Conservation (phyloP, 2,329 filamentous ascomycete species). For the Alternaria arborescens region DNA sequence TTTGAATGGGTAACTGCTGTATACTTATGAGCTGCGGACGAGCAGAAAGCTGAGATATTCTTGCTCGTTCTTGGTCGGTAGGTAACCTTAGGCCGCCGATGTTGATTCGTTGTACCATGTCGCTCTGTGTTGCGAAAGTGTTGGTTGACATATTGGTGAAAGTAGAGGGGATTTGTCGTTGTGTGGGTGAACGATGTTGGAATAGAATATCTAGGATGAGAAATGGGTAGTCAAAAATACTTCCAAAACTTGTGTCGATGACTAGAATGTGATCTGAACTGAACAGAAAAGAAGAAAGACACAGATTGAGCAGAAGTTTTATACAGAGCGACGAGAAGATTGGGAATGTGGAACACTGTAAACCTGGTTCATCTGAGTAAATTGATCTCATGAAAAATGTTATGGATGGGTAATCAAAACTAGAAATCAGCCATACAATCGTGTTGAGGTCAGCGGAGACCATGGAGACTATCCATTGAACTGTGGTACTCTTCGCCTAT, state of each 20-base stretch:
- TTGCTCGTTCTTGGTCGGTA: neutral
- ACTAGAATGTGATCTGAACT: neutral
- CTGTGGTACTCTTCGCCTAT: neutral
- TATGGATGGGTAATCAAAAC: neutral
- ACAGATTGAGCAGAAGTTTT: neutral
- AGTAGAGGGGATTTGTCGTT: neutral
- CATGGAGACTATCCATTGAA: neutral
- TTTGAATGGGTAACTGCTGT: neutral
- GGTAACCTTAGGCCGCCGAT: neutral
- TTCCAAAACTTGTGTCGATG: neutral
- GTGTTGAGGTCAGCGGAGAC: neutral
- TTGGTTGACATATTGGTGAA: neutral
- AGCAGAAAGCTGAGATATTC: slow-evolving; percentile 7
- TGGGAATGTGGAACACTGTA: neutral
- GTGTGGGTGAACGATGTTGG: neutral
- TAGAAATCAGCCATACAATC: neutral
- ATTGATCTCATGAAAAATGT: neutral
- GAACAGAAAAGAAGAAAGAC: neutral
- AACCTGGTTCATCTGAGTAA: neutral
- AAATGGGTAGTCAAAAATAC: neutral
- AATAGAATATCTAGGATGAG: neutral
- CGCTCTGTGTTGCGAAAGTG: neutral
- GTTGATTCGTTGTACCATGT: neutral
- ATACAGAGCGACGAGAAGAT: neutral
- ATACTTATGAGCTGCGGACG: neutral